phyloP scores from a whole-genome alignment of 805 yeast species.

The Candida awuae region DNA sequence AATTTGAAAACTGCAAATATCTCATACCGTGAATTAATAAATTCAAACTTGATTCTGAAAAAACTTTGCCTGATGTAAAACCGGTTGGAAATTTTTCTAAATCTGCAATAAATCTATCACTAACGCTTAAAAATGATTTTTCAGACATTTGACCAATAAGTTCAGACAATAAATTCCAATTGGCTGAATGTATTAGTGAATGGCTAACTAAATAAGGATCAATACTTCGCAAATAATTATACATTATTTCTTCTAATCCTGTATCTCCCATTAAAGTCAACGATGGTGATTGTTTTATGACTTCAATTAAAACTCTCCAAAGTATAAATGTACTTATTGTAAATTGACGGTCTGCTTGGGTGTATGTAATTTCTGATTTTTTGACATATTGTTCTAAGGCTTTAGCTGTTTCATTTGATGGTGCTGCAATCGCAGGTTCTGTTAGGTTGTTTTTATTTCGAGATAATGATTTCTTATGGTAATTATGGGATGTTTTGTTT shows the following conservation, averaged over 20 bases:
- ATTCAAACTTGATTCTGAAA: constrained; percentile 47
- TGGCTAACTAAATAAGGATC: constrained; percentile 66
- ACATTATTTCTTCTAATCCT: constrained; percentile 86
- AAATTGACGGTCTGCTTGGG: constrained; percentile 81
- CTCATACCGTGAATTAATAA: constrained; percentile 88
- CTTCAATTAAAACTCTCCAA: constrained; percentile 87
- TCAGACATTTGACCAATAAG: constrained; percentile 86
- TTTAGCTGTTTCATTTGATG: constrained; percentile 8
- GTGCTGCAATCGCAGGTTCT: neutral
- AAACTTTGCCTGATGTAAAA: constrained; percentile 28
- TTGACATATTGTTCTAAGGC: constrained; percentile 24
- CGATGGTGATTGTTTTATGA: constrained; percentile 79
- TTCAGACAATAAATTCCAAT: constrained; percentile 89
- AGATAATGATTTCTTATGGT: constrained; percentile 22
- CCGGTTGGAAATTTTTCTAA: constrained; percentile 69
- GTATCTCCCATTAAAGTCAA: constrained; percentile 69
- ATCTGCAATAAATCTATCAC: constrained; percentile 90
- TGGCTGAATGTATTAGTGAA: constrained; percentile 74
- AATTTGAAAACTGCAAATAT: constrained; percentile 65
- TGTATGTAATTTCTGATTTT: constrained; percentile 54
- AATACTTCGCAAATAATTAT: constrained; percentile 78
- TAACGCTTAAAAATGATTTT: constrained; percentile 74
- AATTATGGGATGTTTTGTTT: neutral
- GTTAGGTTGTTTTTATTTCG: neutral
- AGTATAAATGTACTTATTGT: constrained; percentile 79